Conservation (phyloP, 1,284 basidiomycete species). For the Ceratobasidium sp. region DNA sequence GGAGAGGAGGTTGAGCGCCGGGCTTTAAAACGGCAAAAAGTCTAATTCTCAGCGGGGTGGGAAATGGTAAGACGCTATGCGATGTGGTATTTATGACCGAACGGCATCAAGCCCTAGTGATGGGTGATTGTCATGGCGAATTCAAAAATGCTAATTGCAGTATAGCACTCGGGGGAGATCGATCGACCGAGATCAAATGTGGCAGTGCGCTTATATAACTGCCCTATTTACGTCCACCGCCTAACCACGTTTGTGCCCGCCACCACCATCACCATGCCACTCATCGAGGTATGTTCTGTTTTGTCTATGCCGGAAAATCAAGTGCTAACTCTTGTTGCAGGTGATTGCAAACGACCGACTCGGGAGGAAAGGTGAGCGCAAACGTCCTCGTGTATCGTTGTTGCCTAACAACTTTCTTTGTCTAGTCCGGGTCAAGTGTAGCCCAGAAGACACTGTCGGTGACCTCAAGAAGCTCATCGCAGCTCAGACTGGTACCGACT, state of each 20-base stretch:
- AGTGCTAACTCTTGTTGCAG: conserved; percentile 56
- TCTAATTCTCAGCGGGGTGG: not conserved
- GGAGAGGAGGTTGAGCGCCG: not conserved
- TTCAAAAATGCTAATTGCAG: not conserved
- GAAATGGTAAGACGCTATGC: not conserved
- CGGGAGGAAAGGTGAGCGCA: conserved; percentile 85
- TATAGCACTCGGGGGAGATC: not conserved
- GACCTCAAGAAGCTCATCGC: conserved; percentile 97
- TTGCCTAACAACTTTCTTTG: conserved; percentile 6
- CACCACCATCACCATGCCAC: conserved; percentile 58
- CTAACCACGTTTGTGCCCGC: conserved; percentile 22
- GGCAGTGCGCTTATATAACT: not conserved
- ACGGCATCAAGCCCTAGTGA: not conserved
- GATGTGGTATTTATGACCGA: not conserved
- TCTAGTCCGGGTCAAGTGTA: conserved; percentile 90
- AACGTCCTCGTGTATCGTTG: not conserved
- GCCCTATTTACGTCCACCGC: conserved; percentile 4
- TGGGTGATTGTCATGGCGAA: not conserved
- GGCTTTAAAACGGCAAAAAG: too few relatives aligned
- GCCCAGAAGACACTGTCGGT: conserved; percentile 94
- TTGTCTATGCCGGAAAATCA: not conserved
- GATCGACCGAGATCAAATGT: conserved; percentile 5
- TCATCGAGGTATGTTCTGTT: conserved; percentile 65
- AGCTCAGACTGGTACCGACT: conserved; percentile 92
- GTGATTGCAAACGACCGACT: conserved; percentile 97